Evolutionary conservation across 768 basidiomycete species (phyloP).

Genomic region (Trametes punicea): DNA sequence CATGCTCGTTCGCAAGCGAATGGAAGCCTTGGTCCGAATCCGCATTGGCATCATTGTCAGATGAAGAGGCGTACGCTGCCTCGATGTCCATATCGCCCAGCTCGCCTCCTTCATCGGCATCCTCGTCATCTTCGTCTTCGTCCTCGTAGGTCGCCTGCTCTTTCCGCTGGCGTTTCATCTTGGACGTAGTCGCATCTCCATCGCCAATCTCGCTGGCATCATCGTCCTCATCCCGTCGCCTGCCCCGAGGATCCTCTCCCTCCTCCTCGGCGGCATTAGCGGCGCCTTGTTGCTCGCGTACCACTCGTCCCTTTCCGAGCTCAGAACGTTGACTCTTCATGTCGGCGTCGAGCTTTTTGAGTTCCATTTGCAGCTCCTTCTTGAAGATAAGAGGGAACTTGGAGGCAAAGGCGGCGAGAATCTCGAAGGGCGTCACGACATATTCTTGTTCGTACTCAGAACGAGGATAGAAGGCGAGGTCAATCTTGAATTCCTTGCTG

Average conservation of each 20-base stretch:
- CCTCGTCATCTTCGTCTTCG: slow-evolving; percentile 60
- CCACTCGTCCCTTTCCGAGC: slow-evolving; percentile 74
- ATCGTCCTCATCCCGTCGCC: slow-evolving; percentile 50
- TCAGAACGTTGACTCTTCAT: slow-evolving; percentile 74
- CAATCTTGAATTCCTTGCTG: slow-evolving; percentile 74
- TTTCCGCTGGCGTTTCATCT: slow-evolving; percentile 65
- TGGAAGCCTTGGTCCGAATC: slow-evolving; percentile 30
- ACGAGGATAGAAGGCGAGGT: slow-evolving; percentile 81
- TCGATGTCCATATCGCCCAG: slow-evolving; percentile 59
- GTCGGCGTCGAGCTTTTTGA: slow-evolving; percentile 81
- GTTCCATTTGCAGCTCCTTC: slow-evolving; percentile 81
- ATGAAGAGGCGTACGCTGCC: slow-evolving; percentile 51
- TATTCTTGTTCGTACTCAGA: slow-evolving; percentile 84
- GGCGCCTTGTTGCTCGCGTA: slow-evolving; percentile 39
- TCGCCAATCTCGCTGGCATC: slow-evolving; percentile 77
- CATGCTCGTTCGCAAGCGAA: slow-evolving; percentile 39
- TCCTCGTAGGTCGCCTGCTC: slow-evolving; percentile 77
- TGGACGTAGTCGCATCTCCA: slow-evolving; percentile 77
- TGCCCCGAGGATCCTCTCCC: slow-evolving; percentile 40
- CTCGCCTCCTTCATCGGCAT: slow-evolving; percentile 44
- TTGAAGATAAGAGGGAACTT: slow-evolving; percentile 80
- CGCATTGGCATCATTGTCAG: slow-evolving; percentile 33
- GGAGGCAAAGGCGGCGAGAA: slow-evolving; percentile 66
- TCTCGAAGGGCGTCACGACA: slow-evolving; percentile 66
- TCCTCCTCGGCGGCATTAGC: slow-evolving; percentile 50